These are phyloP conservation scores for Endoconidiophora laricicola DNA, from an alignment of 2,329 filamentous ascomycete genomes.

Conservation along the genomic window DNA sequence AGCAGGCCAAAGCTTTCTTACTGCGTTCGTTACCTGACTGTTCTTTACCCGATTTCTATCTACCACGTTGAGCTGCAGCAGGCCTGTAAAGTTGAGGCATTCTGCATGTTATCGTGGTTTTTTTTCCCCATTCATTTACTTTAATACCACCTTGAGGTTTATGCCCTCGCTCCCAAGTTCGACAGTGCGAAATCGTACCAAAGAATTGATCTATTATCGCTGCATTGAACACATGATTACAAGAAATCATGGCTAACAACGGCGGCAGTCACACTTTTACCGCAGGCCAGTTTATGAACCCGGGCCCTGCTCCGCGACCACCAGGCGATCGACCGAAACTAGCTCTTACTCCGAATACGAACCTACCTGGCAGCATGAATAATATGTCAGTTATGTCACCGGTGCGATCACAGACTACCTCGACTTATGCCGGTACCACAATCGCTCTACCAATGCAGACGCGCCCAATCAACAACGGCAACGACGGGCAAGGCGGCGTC, in stretches of 20 bases:
- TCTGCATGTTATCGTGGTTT: neutral
- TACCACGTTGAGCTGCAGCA: neutral
- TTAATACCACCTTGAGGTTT: neutral
- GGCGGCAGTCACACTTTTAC: slow-evolving; percentile 17
- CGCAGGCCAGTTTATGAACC: slow-evolving; percentile 76
- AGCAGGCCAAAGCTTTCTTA: slow-evolving; percentile 10
- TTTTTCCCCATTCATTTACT: neutral
- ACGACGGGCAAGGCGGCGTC: slow-evolving; percentile 49
- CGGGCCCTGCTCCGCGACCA: slow-evolving; percentile 81
- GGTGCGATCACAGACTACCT: slow-evolving; percentile 43
- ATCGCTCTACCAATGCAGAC: slow-evolving; percentile 54
- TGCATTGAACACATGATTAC: neutral
- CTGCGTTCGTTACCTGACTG: neutral
- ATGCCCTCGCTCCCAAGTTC: neutral
- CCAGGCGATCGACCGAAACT: slow-evolving; percentile 72
- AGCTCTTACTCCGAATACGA: slow-evolving; percentile 59
- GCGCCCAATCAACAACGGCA: slow-evolving; percentile 40
- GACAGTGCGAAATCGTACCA: slow-evolving; percentile 1
- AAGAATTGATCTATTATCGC: neutral
- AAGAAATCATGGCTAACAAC: slow-evolving; percentile 10
- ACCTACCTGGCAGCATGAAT: slow-evolving; percentile 61
- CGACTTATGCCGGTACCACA: slow-evolving; percentile 53
- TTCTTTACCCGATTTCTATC: neutral
- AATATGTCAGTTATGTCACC: slow-evolving; percentile 56
- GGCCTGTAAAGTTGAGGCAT: neutral